These are phyloP conservation scores for Beauveria scarabaeidicola DNA, from an alignment of 2,329 filamentous ascomycete genomes.

Conservation along the genomic window DNA sequence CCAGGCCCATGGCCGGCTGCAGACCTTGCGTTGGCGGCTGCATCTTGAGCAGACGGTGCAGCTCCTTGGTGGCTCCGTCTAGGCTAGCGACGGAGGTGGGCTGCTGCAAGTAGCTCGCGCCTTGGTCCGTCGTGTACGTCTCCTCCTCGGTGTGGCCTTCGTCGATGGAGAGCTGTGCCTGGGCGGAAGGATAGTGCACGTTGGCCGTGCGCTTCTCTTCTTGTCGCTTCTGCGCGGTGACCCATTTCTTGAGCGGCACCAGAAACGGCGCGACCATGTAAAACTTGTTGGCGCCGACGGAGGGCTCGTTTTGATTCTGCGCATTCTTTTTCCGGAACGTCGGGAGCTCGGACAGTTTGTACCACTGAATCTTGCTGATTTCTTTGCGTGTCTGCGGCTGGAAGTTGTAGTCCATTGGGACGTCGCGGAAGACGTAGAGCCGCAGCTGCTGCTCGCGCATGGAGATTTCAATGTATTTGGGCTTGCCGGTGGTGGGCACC, in stretches of 20 bases:
- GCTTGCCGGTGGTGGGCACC: conserved; percentile 59
- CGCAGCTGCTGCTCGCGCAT: conserved; percentile 91
- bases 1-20: conserved; percentile 22
- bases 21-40: conserved; percentile 44
- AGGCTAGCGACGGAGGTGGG: conserved; percentile 34
- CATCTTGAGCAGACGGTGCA: conserved; percentile 48
- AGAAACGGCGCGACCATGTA: conserved; percentile 98
- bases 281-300: conserved; percentile 72
- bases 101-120: conserved; percentile 18
- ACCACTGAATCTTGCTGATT: conserved; percentile 96
- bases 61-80: conserved; percentile 41
- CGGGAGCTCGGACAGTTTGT: conserved; percentile 79
- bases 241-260: conserved; percentile 79
- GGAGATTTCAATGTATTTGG: conserved; percentile 78
- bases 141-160: conserved; percentile 58
- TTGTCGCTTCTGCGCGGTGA: conserved; percentile 71
- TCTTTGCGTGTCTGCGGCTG: conserved; percentile 90
- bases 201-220: conserved; percentile 43
- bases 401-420: conserved; percentile 81
- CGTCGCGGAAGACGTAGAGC: conserved; percentile 82
- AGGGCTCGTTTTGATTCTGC: conserved; percentile 48
- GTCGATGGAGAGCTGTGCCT: conserved; percentile 36
- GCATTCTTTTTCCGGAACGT: conserved; percentile 64
- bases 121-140: conserved; percentile 27
- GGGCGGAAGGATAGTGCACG: conserved; percentile 32